Percentiles rank a stretch among this genome's conserved stretches.
Conservation (phyloP, 2,329 filamentous ascomycete species). For the Biscogniauxia marginata region DNA sequence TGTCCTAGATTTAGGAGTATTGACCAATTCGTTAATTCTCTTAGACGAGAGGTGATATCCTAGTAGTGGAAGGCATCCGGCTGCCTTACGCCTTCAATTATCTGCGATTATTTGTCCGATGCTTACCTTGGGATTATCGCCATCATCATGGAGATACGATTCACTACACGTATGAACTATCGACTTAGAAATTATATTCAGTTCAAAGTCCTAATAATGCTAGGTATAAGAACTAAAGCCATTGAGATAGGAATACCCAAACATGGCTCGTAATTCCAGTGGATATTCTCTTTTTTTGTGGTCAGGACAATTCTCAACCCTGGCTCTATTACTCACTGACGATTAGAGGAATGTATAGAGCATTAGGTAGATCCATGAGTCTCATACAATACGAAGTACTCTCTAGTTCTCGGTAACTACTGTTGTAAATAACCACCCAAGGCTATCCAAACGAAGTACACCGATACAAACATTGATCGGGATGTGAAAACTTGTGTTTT, state of each 20-base stretch:
- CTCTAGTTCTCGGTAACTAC: neutral
- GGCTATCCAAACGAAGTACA: neutral
- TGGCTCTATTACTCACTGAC: neutral
- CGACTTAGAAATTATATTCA: neutral
- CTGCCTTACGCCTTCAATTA: neutral
- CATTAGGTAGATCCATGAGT: neutral
- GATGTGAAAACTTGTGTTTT: neutral
- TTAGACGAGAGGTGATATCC: neutral
- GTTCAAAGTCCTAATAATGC: neutral
- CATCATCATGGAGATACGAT: neutral
- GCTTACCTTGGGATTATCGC: neutral
- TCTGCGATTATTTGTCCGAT: neutral
- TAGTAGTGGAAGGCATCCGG: neutral
- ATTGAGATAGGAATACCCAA: neutral
- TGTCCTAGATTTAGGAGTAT: neutral
- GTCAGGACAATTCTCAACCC: neutral
- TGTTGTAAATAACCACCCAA: neutral
- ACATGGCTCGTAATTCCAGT: neutral
- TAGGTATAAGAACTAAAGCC: neutral
- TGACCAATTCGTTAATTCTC: neutral
- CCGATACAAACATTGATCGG: neutral
- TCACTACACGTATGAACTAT: neutral
- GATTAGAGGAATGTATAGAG: neutral
- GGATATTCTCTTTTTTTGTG: neutral
- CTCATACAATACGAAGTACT: neutral